phyloP scores from a whole-genome alignment of 1,139 yeast species.

The Blastobotrys petasosporus region DNA sequence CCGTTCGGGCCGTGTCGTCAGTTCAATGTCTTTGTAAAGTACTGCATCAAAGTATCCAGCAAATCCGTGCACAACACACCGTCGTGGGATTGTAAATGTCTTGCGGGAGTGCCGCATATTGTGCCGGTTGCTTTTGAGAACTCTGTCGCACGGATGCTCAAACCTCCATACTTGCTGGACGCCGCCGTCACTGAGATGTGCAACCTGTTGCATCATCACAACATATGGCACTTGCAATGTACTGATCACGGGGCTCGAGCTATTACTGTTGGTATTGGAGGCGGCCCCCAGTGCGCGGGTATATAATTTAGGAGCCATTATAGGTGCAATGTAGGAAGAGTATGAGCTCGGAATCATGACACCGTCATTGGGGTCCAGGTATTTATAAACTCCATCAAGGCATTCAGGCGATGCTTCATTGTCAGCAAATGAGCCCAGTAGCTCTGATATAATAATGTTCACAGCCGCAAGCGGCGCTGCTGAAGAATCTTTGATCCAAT shows the following conservation, averaged over 20 bases:
- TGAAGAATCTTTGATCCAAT: slow-evolving; percentile 35
- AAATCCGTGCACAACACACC: slow-evolving; percentile 61
- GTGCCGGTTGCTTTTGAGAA: slow-evolving; percentile 22
- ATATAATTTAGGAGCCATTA: slow-evolving; percentile 49
- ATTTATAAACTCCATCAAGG: slow-evolving; percentile 34
- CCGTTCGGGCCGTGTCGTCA: slow-evolving; percentile 50
- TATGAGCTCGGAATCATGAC: slow-evolving; percentile 63
- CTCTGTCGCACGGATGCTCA: slow-evolving; percentile 23
- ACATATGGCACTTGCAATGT: slow-evolving; percentile 52
- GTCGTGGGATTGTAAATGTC: slow-evolving; percentile 38
- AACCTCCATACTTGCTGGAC: slow-evolving; percentile 31
- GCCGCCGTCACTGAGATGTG: slow-evolving; percentile 26
- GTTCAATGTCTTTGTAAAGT: slow-evolving; percentile 50
- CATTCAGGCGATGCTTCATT: slow-evolving; percentile 88
- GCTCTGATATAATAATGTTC: slow-evolving; percentile 67
- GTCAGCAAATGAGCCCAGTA: slow-evolving; percentile 87
- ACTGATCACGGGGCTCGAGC: background rate
- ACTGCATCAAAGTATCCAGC: slow-evolving; percentile 69
- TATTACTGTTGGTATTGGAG: background rate
- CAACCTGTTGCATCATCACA: slow-evolving; percentile 49
- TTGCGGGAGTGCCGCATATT: slow-evolving; percentile 32
- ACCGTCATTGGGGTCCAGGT: slow-evolving; percentile 31
- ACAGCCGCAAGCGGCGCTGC: slow-evolving; percentile 27
- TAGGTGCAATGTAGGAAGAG: slow-evolving; percentile 58
- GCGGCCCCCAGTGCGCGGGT: slow-evolving; percentile 18